These are phyloP conservation scores for Salicornia ramosissima DNA, from an alignment of 148 eudicot species.

Conservation along the genomic window DNA sequence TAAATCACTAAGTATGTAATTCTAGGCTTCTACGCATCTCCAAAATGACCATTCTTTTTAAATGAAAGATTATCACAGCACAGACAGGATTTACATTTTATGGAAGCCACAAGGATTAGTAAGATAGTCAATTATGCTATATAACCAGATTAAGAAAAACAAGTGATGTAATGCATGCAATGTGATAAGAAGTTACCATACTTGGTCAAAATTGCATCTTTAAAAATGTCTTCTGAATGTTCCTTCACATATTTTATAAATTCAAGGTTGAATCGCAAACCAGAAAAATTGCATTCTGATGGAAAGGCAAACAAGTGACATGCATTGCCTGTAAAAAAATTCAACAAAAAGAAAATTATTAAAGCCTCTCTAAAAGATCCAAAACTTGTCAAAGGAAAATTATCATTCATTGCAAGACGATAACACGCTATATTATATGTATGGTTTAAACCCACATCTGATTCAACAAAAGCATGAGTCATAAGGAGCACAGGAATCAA, in stretches of 20 bases:
- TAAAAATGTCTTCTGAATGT: conserved; percentile 41
- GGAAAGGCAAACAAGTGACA: conserved; percentile 95
- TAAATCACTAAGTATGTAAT: not conserved
- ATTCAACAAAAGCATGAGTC: not conserved
- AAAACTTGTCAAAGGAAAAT: not conserved
- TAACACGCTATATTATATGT: no score
- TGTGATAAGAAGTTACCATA: conserved; percentile 27
- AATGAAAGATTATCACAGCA: not conserved
- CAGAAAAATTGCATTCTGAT: conserved; percentile 97
- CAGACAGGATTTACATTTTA: not conserved
- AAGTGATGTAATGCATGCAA: not conserved
- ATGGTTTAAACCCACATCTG: not conserved
- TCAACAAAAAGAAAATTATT: conserved; percentile 11
- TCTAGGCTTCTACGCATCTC: not conserved
- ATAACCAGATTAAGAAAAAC: not conserved
- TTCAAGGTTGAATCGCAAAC: conserved; percentile 67
- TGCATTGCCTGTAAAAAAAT: conserved; percentile 45
- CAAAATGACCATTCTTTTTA: not conserved
- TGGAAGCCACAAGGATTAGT: not conserved
- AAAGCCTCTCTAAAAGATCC: not conserved
- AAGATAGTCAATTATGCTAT: not conserved
- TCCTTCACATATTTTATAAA: conserved; percentile 63
- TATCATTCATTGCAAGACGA: conserved; percentile 3
- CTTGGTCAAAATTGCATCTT: conserved; percentile 48
- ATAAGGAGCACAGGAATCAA: not conserved